phyloP scores from a whole-genome alignment of 805 yeast genomes.

The Starmerella gropengiesseri region DNA sequence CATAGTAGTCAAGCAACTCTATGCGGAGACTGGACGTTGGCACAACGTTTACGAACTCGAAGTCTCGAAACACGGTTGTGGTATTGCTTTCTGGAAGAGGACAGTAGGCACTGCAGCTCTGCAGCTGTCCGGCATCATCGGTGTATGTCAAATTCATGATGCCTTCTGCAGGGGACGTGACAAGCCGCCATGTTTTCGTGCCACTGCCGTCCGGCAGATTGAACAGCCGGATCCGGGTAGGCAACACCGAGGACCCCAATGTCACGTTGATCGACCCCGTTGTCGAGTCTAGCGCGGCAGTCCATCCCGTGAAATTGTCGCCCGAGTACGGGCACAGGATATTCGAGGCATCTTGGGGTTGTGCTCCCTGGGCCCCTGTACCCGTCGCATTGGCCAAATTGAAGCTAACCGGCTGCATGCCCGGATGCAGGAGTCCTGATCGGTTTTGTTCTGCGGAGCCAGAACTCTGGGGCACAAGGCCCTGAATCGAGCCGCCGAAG shows the following conservation, averaged over 20 bases:
- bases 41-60: constrained; percentile 62
- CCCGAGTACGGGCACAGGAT: constrained; percentile 48
- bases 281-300: constrained; percentile 16
- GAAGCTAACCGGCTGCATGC: constrained; percentile 18
- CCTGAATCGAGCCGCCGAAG: constrained; percentile 68
- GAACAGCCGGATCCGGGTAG: constrained; percentile 57
- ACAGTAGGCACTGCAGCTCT: constrained; percentile 80
- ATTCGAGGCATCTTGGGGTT: constrained; percentile 16
- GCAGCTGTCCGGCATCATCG: constrained; percentile 52
- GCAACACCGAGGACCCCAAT: constrained; percentile 38
- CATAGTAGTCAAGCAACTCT: constrained; percentile 57
- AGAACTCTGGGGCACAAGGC: constrained; percentile 37
- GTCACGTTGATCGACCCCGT: constrained; percentile 17
- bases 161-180: constrained; percentile 69
- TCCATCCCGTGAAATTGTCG: constrained; percentile 20
- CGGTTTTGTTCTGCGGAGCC: constrained; percentile 17
- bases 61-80: constrained; percentile 49
- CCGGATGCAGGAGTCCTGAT: constrained; percentile 11
- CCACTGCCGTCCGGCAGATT: constrained; percentile 45
- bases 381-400: constrained; percentile 18
- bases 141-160: constrained; percentile 85
- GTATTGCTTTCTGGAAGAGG: constrained; percentile 42
- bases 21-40: constrained; percentile 52
- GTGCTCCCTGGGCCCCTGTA: constrained; percentile 1
- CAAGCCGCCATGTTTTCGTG: constrained; percentile 51